Evolutionary conservation across 177 flowering plant species (phyloP).

Genomic region (Vitis hybrid): DNA sequence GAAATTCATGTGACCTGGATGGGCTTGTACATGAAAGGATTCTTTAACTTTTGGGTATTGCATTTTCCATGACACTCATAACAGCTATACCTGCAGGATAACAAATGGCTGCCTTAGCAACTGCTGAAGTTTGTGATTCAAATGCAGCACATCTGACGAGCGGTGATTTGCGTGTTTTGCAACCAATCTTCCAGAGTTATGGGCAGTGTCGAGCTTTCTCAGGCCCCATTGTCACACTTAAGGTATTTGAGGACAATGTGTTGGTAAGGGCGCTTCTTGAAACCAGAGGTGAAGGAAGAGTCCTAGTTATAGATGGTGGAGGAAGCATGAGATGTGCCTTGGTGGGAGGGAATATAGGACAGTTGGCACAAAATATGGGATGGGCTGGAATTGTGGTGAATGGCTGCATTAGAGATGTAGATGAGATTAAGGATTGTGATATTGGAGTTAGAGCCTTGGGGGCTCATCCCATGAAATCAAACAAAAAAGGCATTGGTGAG

Average conservation of each 20-base stretch:
- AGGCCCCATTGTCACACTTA: conserved; percentile 55
- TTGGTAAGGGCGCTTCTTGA: conserved; percentile 53
- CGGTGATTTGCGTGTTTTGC: conserved; percentile 53
- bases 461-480: conserved; percentile 55
- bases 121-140: conserved; percentile 61
- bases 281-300: conserved; percentile 58
- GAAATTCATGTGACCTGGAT: no score
- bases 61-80: background rate
- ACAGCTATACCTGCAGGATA: conserved; percentile 11
- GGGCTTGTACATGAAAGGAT: no score
- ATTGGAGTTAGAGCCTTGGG: conserved; percentile 65
- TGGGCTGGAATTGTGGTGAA: conserved; percentile 75
- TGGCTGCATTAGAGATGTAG: conserved; percentile 78
- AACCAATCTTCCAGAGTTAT: conserved; percentile 51
- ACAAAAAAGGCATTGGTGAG: conserved; percentile 54
- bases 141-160: conserved; percentile 35
- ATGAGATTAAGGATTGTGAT: conserved; percentile 71
- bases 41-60: background rate
- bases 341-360: conserved; percentile 69
- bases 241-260: conserved; percentile 71
- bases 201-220: conserved; percentile 49
- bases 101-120: conserved; percentile 44
- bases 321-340: conserved; percentile 76
- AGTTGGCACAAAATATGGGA: conserved; percentile 61
- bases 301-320: conserved; percentile 61